Base-by-base conservation (phyloP, 2,329 filamentous ascomycete species). In the Chaetomium sp. region DNA sequence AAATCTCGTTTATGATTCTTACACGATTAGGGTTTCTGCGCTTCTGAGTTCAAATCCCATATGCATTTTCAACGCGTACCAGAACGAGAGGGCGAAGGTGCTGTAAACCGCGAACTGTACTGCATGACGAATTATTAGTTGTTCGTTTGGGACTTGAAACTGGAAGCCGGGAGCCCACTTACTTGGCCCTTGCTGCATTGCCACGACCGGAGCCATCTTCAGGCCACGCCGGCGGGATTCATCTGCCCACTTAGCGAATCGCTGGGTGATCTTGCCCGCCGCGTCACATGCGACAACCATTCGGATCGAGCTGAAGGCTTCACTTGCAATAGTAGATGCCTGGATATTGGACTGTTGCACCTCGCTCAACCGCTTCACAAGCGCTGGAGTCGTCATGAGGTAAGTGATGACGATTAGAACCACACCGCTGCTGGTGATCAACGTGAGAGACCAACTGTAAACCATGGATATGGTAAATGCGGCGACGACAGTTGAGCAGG, bases 231-330 rank as follows among this genome's bases (percentile, higher is more conserved):
- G 59, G 44, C 74, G 75, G 1, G 79, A 77, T 52, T 80, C 75
- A 44, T 79, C 72, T n/a, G 81, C 75, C 72, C 78, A 82, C 0
- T 69, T 68, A 10, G 74, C 68, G 64, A 82, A 85, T 43, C 77
- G 78, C 52, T 72, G 70, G 0, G 76, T 71, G 58, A 84, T 76
- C 27, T 79, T 77, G 7, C 69, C 67, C 63, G 85, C 79, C 4
- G 83, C 82, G 33, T 82, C 82, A 61, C 81, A 85, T 0, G 83
- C 84, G 37, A 78, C 75, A 35, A 86, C 73, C 74, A 85, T 86
- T 7, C 81, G 72, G 34, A 84, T 76, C 38, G 79, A 78, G 1
- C 76, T 71, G 59, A 86, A 74, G 3, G 80, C 74, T 65, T 86
- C 83, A 56, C 79, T 83, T 1, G 82, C 82, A 6, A 84, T 71